Percentiles rank a stretch among this genome's conserved stretches.
Evolutionary conservation across 495 filamentous ascomycete genomes (phyloP).

Genomic region (Penicillium canariense): DNA sequence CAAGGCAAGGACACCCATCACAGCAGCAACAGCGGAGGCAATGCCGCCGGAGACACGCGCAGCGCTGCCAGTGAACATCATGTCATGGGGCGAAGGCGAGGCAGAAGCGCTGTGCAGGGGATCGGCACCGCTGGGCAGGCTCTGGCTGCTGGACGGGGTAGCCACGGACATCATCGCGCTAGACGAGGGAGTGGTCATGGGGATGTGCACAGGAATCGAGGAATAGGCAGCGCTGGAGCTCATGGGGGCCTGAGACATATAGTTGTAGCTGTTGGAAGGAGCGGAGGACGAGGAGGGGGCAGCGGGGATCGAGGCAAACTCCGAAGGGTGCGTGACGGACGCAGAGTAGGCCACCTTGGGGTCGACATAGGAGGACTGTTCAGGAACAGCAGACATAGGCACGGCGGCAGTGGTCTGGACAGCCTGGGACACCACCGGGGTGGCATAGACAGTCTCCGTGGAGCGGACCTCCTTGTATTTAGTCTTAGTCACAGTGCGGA

Average conservation of each 20-base stretch:
- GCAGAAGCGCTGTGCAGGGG: slow-evolving; percentile 15
- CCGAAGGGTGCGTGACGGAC: background rate
- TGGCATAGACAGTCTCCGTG: slow-evolving; percentile 3
- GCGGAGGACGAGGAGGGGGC: slow-evolving; percentile 9
- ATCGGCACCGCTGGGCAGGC: slow-evolving; percentile 16
- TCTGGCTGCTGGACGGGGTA: slow-evolving; percentile 4
- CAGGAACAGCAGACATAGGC: slow-evolving; percentile 13
- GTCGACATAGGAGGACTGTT: background rate
- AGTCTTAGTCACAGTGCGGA: slow-evolving; percentile 33
- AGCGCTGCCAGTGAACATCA: slow-evolving; percentile 30
- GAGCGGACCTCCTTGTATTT: slow-evolving; percentile 21
- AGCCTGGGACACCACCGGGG: background rate
- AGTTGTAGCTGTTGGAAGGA: slow-evolving; percentile 8
- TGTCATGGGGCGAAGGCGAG: slow-evolving; percentile 13
- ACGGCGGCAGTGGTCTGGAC: background rate
- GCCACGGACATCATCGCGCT: slow-evolving; percentile 9
- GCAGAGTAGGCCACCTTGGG: slow-evolving; percentile 11
- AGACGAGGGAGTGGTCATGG: slow-evolving; percentile 20
- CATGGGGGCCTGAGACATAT: slow-evolving; percentile 10
- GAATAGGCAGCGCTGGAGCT: slow-evolving; percentile 19
- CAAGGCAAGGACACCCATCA: slow-evolving; percentile 34
- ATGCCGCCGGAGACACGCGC: slow-evolving; percentile 29
- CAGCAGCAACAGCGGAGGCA: slow-evolving; percentile 26
- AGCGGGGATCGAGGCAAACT: background rate
- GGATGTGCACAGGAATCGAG: slow-evolving; percentile 35